Evolutionary conservation across 768 basidiomycete genomes (phyloP), one percentile per base, ranked within the genome.

Genomic region (Leccinum uliginosum): DNA sequence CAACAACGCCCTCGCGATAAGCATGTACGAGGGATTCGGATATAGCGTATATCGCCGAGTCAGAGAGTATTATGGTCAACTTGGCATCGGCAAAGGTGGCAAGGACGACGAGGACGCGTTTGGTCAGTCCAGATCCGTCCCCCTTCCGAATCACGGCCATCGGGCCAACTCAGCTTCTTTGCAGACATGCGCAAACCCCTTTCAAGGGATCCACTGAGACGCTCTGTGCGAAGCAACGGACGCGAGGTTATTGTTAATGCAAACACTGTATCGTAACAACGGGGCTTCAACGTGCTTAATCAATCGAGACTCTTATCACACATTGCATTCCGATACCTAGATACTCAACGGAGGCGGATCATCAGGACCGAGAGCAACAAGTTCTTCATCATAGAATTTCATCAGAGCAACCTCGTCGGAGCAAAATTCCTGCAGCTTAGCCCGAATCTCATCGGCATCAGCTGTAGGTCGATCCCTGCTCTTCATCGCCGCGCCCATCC

Each of bases 31-130:
- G 69, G 80, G 84, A 40, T 75, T 98, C 67, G 95, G 92, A 11
- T 99, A 99, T 65, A 92, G 89, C 66, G 93, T 98, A 12, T 98
- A 89, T 73, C 77, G 93, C 26, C 74, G 93, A 59, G 95, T 99
- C 50, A 81, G 85, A 59, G 93, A 93, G 71, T 99, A 94, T 75
- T 94, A 94, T 71, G 86, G 86, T 17, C 83, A 76, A 59, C 71
- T 91, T n/a, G 87, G 87, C 2, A 67, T 82, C 50, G 92, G 91
- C 21, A 85, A 84, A 62, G 84, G 84, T n/a, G 85, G 83, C 12
- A 79, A 82, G 67, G 88, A 91, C 58, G 89, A 94, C 65, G 92
- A 94, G 65, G 91, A 95, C 69, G 93, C 91, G 38, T 95, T 90
- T 70, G 93, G 93, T 93, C 71, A 57, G 87, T 82, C 43, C 47